Evolutionary conservation across 148 eudicot genomes (phyloP), one percentile per base, ranked within the genome.

Genomic region (Chenopodium berlandieri): DNA sequence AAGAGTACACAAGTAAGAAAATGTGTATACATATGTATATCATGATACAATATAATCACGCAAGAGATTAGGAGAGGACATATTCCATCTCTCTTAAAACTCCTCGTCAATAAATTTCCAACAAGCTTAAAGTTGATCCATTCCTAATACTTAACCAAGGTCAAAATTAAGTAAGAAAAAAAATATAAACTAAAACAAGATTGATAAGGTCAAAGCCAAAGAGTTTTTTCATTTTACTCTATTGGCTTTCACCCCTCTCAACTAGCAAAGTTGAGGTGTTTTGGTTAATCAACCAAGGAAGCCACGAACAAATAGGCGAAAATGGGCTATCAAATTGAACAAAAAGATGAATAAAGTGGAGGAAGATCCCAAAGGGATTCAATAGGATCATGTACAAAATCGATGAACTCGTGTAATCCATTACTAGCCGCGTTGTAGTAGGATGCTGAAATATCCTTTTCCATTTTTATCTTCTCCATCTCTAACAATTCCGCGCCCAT

Each of bases 281-380:
- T 72, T 82, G 66, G 40, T 47, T n/a, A 10, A 56, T 44, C 69
- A 82, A 34, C 58, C 67, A 74, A 10, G 32, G 40, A 79, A 20
- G 72, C 34, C 63, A 16, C 20, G 63, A 13, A 76, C 10, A n/a
- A 14, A 67, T 74, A 64, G 22, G 8, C 25, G 13, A 23, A 25
- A 32, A 40, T 40, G 44, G 16, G 10, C 0, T 3, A 79, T 85
- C 48, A 85, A 75, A 82, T 75, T 17, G 85, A 64, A 64, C 85
- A 82, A 20, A 89, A 91, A 62, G 85, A 68, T 3, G 94, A 83
- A 80, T 84, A 86, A 76, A 90, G 75, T 74, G 90, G 89, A 69
- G 94, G 92, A 83, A 91, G 94, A 88, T 93, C 97, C 97, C 97
- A 93, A 66, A 93, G 75, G 34, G 89, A 69, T 66, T 93, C 94